These are phyloP conservation scores for Stenogyne calaminthoides DNA, from an alignment of 305 asterid species.

Conservation along the genomic window DNA sequence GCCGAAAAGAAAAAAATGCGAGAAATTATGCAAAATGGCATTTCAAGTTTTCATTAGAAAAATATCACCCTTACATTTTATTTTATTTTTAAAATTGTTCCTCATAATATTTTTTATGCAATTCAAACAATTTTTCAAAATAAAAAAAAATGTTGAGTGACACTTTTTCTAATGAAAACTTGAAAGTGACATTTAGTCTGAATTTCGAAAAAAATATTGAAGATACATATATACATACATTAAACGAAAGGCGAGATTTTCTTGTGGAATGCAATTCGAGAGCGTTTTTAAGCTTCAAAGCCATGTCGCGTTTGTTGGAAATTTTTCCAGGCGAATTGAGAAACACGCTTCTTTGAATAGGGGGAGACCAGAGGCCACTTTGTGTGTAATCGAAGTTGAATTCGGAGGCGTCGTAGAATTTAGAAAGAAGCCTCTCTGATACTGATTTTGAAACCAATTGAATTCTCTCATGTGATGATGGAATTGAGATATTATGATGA, in stretches of 20 bases:
- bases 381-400: conserved; percentile 66
- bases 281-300: conserved; percentile 46
- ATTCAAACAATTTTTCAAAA: too few species aligned
- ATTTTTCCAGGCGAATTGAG: conserved; percentile 56
- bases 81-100: too few species aligned
- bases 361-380: conserved; percentile 91
- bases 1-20: too few species aligned
- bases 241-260: conserved; percentile 50
- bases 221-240: conserved; percentile 38
- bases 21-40: too few species aligned
- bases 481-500: neutral
- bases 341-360: conserved; percentile 58
- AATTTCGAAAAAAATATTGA: neutral
- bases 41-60: too few species aligned
- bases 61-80: too few species aligned
- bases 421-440: conserved; percentile 60
- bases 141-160: too few species aligned
- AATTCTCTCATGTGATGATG: conserved; percentile 43
- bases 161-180: too few species aligned
- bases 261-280: conserved; percentile 45
- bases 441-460: conserved; percentile 77
- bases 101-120: too few species aligned
- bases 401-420: conserved; percentile 70
- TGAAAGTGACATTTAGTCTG: too few species aligned
- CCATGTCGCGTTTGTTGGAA: conserved; percentile 52